Percentiles rank a stretch among this genome's conserved stretches.
phyloP scores from a whole-genome alignment of 495 filamentous ascomycete genomes.

The Cercophora sp. region DNA sequence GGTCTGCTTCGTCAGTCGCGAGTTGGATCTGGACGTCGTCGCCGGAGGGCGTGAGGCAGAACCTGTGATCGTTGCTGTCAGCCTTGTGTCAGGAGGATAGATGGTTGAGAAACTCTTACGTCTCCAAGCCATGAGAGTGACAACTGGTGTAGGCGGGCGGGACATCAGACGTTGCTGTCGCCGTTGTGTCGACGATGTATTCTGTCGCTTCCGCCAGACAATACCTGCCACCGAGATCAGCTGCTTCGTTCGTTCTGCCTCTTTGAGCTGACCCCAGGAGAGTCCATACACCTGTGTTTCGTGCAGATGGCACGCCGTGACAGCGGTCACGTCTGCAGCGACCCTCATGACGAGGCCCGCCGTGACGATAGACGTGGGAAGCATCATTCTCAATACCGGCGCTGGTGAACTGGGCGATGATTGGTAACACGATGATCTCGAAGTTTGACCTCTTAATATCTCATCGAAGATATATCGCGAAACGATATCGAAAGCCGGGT shows the following conservation, averaged over 20 bases:
- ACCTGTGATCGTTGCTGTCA: too few species aligned
- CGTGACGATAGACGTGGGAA: neutral
- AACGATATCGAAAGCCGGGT: too few species aligned
- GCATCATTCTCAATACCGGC: neutral
- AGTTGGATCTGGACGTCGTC: slow-evolving; percentile 36
- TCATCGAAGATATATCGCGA: too few species aligned
- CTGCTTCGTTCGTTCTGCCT: too few species aligned
- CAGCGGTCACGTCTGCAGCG: neutral
- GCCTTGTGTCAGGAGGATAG: too few species aligned
- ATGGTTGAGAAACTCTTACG: too few species aligned
- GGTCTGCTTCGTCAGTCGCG: neutral
- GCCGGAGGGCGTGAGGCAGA: slow-evolving; percentile 43
- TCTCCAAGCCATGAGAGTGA: slow-evolving; percentile 42
- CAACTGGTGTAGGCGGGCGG: slow-evolving; percentile 48
- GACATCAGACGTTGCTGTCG: slow-evolving; percentile 15
- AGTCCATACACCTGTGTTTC: neutral
- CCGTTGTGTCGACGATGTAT: neutral
- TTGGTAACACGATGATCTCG: too few species aligned
- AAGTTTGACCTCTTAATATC: too few species aligned
- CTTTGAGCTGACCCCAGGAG: neutral
- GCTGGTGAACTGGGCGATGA: too few species aligned
- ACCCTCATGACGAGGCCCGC: neutral
- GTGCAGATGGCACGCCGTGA: neutral
- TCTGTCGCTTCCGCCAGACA: neutral
- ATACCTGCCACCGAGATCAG: neutral